phyloP scores from a whole-genome alignment of 179 eudicot species.

The Heliamphora pulchella region DNA sequence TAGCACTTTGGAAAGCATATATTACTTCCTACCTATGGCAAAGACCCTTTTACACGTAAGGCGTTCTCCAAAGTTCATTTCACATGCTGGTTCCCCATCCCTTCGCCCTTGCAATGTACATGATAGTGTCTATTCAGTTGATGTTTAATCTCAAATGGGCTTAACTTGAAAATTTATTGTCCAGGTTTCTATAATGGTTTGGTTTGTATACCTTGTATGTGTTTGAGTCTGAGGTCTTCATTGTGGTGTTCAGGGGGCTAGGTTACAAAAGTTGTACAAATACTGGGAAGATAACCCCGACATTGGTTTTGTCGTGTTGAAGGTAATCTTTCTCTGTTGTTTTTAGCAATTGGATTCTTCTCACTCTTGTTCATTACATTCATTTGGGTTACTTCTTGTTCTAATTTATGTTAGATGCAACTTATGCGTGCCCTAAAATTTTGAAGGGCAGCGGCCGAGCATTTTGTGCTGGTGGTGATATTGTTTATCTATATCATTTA shows the following conservation, averaged over 20 bases:
- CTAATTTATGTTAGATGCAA: slow-evolving; percentile 9
- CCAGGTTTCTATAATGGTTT: background rate
- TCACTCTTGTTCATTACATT: background rate
- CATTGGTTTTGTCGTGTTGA: slow-evolving; percentile 65
- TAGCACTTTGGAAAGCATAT: background rate
- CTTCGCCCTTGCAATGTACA: background rate
- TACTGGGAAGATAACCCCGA: slow-evolving; percentile 70
- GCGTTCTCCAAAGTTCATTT: background rate
- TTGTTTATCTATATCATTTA: slow-evolving; percentile 46
- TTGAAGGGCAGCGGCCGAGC: slow-evolving; percentile 90
- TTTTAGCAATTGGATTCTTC: background rate
- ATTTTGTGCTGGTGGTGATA: slow-evolving; percentile 89
- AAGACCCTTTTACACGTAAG: background rate
- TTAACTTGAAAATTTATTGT: background rate
- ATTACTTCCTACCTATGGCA: background rate
- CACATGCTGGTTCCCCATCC: background rate
- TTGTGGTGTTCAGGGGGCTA: slow-evolving; percentile 39
- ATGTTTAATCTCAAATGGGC: background rate
- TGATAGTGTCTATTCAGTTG: background rate
- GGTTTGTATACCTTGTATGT: background rate
- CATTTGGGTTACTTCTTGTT: background rate
- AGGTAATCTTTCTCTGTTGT: slow-evolving; percentile 37
- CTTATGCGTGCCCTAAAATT: slow-evolving; percentile 17
- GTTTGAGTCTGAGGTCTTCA: background rate
- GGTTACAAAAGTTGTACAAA: slow-evolving; percentile 59